Conservation (phyloP, 1,284 basidiomycete species). For the Ganoderma leucocontextum region DNA sequence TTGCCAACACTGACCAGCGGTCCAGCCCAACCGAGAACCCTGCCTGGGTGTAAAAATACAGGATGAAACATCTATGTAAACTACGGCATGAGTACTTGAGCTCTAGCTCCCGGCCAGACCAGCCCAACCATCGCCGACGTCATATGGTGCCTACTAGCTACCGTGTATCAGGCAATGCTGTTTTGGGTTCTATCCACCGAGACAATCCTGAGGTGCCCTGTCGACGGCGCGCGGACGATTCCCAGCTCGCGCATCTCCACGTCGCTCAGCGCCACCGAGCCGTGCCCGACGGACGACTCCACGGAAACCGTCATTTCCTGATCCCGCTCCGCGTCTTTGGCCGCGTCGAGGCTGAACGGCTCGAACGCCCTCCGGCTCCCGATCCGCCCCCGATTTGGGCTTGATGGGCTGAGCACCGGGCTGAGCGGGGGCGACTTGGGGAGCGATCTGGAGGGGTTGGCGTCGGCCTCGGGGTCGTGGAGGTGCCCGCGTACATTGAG, state of each 20-base stretch:
- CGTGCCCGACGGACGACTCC: constrained; percentile 21
- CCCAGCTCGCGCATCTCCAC: constrained; percentile 53
- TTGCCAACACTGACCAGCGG: neutral
- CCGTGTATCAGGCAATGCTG: neutral
- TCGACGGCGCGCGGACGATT: constrained; percentile 43
- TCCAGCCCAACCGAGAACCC: neutral
- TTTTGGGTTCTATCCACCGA: neutral
- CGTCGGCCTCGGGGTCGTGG: constrained; percentile 23
- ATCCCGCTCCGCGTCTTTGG: constrained; percentile 16
- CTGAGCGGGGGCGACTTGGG: neutral
- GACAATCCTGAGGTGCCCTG: constrained; percentile 18
- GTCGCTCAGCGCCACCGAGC: constrained; percentile 40
- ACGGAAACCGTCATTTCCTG: constrained; percentile 12
- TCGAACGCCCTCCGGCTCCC: constrained; percentile 3
- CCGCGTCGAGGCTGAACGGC: constrained; percentile 9
- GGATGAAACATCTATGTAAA: constrained; percentile 5
- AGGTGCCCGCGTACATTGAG: constrained; percentile 60
- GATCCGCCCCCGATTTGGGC: neutral
- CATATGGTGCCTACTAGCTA: neutral
- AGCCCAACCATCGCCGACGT: neutral
- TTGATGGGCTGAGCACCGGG: neutral
- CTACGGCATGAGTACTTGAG: neutral
- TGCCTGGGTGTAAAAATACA: neutral
- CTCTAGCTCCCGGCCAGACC: neutral
- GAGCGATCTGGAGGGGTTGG: constrained; percentile 3